Evolutionary conservation across 441 rosid genomes (phyloP).

Genomic region (Hura crepitans): DNA sequence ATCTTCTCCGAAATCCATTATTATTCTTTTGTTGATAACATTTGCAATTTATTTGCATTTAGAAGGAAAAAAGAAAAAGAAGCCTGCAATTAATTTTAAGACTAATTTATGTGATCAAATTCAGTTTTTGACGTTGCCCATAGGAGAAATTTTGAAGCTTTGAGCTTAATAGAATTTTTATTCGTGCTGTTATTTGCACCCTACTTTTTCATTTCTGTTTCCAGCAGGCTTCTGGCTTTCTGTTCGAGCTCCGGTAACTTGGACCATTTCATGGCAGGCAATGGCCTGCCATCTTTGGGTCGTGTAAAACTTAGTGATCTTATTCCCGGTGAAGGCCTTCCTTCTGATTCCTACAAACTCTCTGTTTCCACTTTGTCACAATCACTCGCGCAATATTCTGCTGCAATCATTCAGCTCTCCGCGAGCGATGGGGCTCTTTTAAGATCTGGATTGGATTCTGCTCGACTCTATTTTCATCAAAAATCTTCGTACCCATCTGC

Average conservation of each 20-base stretch:
- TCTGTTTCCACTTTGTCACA: constrained; percentile 77
- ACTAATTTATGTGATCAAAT: neutral
- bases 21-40: neutral
- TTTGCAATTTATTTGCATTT: neutral
- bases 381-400: constrained; percentile 78
- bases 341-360: constrained; percentile 74
- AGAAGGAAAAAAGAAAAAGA: too few relatives aligned
- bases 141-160: too few relatives aligned
- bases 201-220: neutral
- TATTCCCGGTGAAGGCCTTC: constrained; percentile 74
- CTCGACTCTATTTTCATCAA: constrained; percentile 78
- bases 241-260: constrained; percentile 10
- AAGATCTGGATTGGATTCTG: constrained; percentile 86
- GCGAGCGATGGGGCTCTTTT: constrained; percentile 70
- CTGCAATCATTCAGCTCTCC: constrained; percentile 83
- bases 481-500: constrained; percentile 51
- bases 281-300: constrained; percentile 76
- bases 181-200: too few relatives aligned
- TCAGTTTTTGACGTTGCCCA: neutral
- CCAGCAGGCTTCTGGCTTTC: neutral
- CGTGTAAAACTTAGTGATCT: constrained; percentile 84
- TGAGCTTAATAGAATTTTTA: too few relatives aligned
- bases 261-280: constrained; percentile 73
- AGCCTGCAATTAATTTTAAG: too few relatives aligned
- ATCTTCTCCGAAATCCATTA: neutral